These are phyloP conservation scores for Alloteropsis semialata DNA, from an alignment of 176 grass and related monocot genomes.

Conservation along the genomic window DNA sequence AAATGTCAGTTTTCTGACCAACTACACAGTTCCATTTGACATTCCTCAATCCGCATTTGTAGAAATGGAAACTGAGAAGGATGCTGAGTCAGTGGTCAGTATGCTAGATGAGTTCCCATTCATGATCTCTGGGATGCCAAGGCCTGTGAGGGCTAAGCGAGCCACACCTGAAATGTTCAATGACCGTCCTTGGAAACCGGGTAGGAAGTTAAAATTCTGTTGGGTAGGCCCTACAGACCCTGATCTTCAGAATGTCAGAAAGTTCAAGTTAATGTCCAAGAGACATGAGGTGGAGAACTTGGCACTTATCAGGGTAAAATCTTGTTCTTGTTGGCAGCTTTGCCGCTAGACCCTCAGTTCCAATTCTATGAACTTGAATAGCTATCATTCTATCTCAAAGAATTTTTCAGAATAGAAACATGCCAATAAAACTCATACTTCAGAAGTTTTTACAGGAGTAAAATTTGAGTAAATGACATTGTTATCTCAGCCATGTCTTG, in stretches of 20 bases:
- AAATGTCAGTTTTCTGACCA: constrained; percentile 45
- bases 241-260: constrained; percentile 38
- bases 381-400: not conserved
- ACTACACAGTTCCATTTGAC: constrained; percentile 56
- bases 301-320: constrained; percentile 70
- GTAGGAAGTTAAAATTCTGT: constrained; percentile 30
- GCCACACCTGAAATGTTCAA: constrained; percentile 67
- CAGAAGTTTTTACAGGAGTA: not conserved
- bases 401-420: not conserved
- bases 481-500: not conserved
- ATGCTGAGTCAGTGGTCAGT: constrained; percentile 38
- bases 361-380: not conserved
- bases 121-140: constrained; percentile 80
- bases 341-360: not conserved
- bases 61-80: constrained; percentile 63
- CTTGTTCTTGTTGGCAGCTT: not conserved
- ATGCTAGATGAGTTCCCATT: constrained; percentile 66
- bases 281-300: constrained; percentile 60
- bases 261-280: constrained; percentile 37
- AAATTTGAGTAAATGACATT: not conserved
- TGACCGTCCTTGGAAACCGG: constrained; percentile 49
- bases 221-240: constrained; percentile 37
- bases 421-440: not conserved
- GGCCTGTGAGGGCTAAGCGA: constrained; percentile 50
- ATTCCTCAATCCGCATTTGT: constrained; percentile 69